A percentile compares a stretch with the other conserved stretches of the same genome.
These are phyloP conservation scores for Neonectria faginata DNA, from an alignment of 2,329 filamentous ascomycete species.

Conservation along the genomic window DNA sequence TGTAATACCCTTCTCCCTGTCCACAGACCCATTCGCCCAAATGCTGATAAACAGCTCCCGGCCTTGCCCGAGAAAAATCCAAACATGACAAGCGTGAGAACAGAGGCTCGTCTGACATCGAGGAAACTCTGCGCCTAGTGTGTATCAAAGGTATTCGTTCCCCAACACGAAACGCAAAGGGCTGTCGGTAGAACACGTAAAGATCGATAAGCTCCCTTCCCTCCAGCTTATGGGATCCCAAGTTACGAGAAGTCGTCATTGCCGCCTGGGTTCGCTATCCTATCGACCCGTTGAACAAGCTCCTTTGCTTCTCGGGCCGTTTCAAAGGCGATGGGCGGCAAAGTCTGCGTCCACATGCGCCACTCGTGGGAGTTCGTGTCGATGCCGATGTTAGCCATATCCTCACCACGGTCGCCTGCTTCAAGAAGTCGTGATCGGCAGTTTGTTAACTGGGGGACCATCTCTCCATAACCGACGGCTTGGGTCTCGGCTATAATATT, in stretches of 20 bases:
- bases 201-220: background rate
- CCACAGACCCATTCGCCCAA: conserved; percentile 30
- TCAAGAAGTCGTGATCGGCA: conserved; percentile 75
- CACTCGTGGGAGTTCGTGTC: conserved; percentile 65
- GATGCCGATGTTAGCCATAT: conserved; percentile 65
- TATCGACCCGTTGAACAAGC: conserved; percentile 61
- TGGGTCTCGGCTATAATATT: conserved; percentile 77
- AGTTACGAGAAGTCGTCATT: conserved; percentile 62
- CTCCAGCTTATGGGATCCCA: conserved; percentile 1
- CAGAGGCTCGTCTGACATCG: conserved; percentile 4
- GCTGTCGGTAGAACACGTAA: conserved; percentile 1
- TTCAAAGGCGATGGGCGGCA: conserved; percentile 89
- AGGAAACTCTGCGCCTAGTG: conserved; percentile 15
- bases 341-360: conserved; percentile 74
- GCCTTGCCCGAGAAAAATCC: conserved; percentile 6
- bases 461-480: conserved; percentile 62
- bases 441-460: conserved; percentile 68
- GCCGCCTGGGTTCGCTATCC: conserved; percentile 48
- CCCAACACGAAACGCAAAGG: background rate
- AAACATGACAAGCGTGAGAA: conserved; percentile 24
- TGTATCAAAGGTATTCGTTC: conserved; percentile 17
- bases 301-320: conserved; percentile 86
- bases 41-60: conserved; percentile 19
- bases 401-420: conserved; percentile 70
- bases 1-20: conserved; percentile 26